Conservation (phyloP, 2,329 filamentous ascomycete species). For the Cladosporium colombiae region DNA sequence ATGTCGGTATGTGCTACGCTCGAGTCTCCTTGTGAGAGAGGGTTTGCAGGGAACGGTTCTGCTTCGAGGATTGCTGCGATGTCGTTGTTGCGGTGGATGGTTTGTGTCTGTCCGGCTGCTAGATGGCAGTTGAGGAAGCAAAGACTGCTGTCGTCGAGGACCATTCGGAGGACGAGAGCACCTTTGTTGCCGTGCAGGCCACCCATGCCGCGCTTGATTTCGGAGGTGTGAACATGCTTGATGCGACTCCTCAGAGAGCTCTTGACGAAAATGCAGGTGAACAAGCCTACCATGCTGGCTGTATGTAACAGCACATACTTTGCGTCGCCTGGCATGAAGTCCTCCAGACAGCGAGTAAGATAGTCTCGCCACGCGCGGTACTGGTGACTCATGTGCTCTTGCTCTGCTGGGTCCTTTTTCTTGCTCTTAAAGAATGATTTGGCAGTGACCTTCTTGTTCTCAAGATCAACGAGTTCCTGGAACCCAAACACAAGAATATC, state of each 20-base stretch:
- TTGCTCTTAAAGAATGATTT: conserved; percentile 82
- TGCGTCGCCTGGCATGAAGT: conserved; percentile 74
- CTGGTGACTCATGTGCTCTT: conserved; percentile 92
- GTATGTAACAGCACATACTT: conserved; percentile 86
- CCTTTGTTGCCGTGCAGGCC: conserved; percentile 96
- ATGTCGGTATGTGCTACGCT: conserved; percentile 76
- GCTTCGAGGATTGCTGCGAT: conserved; percentile 86
- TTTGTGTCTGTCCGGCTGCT: conserved; percentile 88
- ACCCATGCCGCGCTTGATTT: conserved; percentile 95
- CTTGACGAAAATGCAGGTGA: conserved; percentile 94
- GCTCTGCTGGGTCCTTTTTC: conserved; percentile 80
- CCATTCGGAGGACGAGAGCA: conserved; percentile 86
- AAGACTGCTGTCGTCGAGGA: conserved; percentile 88
- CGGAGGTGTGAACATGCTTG: conserved; percentile 72
- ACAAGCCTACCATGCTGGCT: conserved; percentile 86
- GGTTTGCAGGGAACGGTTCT: conserved; percentile 65
- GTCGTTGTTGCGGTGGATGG: conserved; percentile 88
- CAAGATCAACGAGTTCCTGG: conserved; percentile 95
- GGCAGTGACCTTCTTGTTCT: conserved; percentile 97
- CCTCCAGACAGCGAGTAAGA: conserved; percentile 76
- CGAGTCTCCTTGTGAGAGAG: conserved; percentile 60
- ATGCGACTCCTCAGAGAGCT: conserved; percentile 74
- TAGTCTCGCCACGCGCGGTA: conserved; percentile 97
- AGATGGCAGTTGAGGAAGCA: conserved; percentile 98
- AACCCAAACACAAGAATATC: conserved; percentile 96